phyloP scores from a whole-genome alignment of 805 yeast genomes.

The Myxozyma mucilagina region DNA sequence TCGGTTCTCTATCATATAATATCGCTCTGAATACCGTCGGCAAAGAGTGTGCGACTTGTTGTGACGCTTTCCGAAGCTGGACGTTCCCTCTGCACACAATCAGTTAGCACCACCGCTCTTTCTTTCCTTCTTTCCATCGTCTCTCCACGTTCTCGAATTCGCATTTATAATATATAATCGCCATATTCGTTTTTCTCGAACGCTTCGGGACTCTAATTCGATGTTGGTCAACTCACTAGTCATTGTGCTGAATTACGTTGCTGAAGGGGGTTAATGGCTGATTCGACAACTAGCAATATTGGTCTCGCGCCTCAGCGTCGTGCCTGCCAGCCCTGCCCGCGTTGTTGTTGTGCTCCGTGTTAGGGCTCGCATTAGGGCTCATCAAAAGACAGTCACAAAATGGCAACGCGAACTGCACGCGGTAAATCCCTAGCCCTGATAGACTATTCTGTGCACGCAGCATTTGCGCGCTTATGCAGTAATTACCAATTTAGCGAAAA shows the following conservation, averaged over 20 bases:
- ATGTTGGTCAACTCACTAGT: too few species aligned
- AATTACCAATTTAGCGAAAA: neutral
- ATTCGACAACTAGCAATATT: neutral
- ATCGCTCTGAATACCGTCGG: slow-evolving; percentile 48
- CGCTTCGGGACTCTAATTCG: too few species aligned
- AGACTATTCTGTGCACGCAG: neutral
- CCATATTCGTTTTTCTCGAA: too few species aligned
- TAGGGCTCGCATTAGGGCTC: slow-evolving; percentile 4
- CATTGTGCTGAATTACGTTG: slow-evolving; percentile 15
- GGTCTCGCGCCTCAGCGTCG: neutral
- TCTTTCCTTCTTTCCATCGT: neutral
- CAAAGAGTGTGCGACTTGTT: slow-evolving; percentile 99
- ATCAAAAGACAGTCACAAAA: slow-evolving; percentile 12
- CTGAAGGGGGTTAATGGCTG: neutral
- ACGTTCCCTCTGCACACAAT: slow-evolving; percentile 83
- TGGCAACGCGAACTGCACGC: slow-evolving; percentile 2
- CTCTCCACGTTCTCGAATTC: too few species aligned
- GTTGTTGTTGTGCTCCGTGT: neutral
- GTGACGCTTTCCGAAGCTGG: slow-evolving; percentile 99
- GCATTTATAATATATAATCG: too few species aligned
- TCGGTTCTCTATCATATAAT: neutral
- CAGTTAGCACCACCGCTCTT: slow-evolving; percentile 1
- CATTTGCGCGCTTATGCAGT: slow-evolving; percentile 1
- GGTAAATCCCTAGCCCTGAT: neutral
- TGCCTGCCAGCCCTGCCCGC: neutral